These are phyloP conservation scores for Dothideomycetidae sp. DNA, from an alignment of 2,329 filamentous ascomycete genomes.

Conservation along the genomic window DNA sequence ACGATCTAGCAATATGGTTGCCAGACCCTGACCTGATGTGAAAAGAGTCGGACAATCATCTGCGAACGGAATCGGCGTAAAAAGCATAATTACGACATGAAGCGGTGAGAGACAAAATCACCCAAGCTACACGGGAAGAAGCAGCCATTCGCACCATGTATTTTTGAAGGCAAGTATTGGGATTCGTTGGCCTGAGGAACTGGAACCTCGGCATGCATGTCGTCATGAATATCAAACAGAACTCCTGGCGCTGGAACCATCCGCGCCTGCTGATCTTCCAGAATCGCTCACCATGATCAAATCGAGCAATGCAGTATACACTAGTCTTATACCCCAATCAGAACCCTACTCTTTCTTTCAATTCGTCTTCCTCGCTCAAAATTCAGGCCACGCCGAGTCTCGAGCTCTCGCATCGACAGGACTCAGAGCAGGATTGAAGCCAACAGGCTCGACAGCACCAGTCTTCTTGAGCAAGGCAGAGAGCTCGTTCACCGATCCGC, in stretches of 20 bases:
- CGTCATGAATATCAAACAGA: too few relatives aligned
- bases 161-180: too few relatives aligned
- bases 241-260: too few relatives aligned
- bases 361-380: conserved; percentile 2
- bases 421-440: conserved; percentile 1
- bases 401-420: conserved; percentile 6
- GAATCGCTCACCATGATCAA: too few relatives aligned
- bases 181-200: too few relatives aligned
- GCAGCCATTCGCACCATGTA: too few relatives aligned
- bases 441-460: conserved; percentile 2
- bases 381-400: conserved; percentile 4
- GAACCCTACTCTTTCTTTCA: not conserved
- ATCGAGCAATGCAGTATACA: conserved; percentile 3
- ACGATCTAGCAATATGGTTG: conserved; percentile 45
- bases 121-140: too few relatives aligned
- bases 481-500: conserved; percentile 21
- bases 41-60: not conserved
- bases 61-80: not conserved
- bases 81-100: not conserved
- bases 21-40: conserved; percentile 28
- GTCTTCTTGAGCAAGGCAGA: conserved; percentile 11
- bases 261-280: too few relatives aligned
- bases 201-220: too few relatives aligned
- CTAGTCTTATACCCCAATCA: not conserved
- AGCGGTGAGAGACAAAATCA: not conserved